Evolutionary conservation across 371 early-diverging fungal species (phyloP), one percentile per base, ranked within the genome.

Genomic region (Saksenaea vasiformis): DNA sequence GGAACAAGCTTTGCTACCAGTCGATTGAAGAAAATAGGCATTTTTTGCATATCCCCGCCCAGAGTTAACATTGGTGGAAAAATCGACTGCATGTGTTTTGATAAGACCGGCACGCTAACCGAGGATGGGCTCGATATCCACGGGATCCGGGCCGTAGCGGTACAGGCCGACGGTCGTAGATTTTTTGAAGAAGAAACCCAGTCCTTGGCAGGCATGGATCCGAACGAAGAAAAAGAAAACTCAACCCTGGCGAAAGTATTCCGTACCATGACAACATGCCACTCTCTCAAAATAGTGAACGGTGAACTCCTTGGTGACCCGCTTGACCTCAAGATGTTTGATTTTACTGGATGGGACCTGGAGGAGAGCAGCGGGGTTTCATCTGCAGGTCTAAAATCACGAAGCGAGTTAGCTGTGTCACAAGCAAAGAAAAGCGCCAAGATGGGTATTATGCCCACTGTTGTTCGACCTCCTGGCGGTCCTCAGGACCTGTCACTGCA

Each of bases 31-130:
- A 85, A 87, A 54, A 65, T 80, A n/a, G 86, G 89, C 24, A 97
- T 99, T 56, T 95, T 89, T 76, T 99, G 99, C 73, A 98, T 93
- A 58, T 90, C 93, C 44, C 96, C 97, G 1, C 90, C 96, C 7
- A 83, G 96, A 15, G 97, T 99, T 51, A 98, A 98, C 71, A 89
- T 98, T 61, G 91, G 97, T 38, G 99, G 99, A 39, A 95, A 95
- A 66, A 79, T 99, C 53, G 93, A 98, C 67, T 89, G 95, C 37
- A 95, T 97, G 85, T 93, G 96, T 66, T 99, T 99, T 85, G 99
- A 99, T 82, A 99, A 99, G 77, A 99, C 99, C 5, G 99, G 99
- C 1, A 99, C 99, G 5, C 74, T 99, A 54, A 99, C 99, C 1
- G 96, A 98, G 71, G 98, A 99, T 68, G 99, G 98, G 0, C 78